phyloP scores from a whole-genome alignment of 2,329 filamentous ascomycete species.

The Trichoderma asperellum region DNA sequence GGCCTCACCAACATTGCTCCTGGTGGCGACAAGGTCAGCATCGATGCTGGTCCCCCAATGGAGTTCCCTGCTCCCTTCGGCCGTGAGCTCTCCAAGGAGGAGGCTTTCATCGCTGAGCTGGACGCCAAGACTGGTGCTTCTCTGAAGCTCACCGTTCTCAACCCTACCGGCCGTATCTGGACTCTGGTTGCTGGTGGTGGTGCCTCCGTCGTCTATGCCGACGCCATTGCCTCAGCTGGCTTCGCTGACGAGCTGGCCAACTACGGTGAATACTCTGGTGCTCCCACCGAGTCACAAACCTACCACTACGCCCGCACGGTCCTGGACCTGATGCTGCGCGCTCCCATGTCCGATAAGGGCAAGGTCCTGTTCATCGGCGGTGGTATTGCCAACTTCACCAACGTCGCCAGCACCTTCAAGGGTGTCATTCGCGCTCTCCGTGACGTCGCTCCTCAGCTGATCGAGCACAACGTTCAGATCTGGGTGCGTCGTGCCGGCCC shows the following conservation, averaged over 20 bases:
- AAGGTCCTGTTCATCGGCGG: constrained; percentile 99
- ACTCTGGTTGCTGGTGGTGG: constrained; percentile 98
- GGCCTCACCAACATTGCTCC: constrained; percentile 73
- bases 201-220: constrained; percentile 98
- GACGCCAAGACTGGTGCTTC: constrained; percentile 99
- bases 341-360: constrained; percentile 81
- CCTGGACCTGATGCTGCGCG: constrained; percentile 94
- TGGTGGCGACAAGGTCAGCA: constrained; percentile 75
- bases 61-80: constrained; percentile 99
- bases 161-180: constrained; percentile 91
- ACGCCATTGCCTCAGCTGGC: constrained; percentile 94
- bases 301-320: constrained; percentile 99
- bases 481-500: constrained; percentile 87
- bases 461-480: constrained; percentile 97
- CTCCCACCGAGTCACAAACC: constrained; percentile 97
- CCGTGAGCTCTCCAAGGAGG: constrained; percentile 97
- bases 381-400: constrained; percentile 99
- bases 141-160: constrained; percentile 96
- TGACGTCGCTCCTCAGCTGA: constrained; percentile 81
- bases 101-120: constrained; percentile 98
- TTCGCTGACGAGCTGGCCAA: constrained; percentile 97
- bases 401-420: constrained; percentile 99
- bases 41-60: constrained; percentile 96
- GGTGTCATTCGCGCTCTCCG: constrained; percentile 96
- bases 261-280: constrained; percentile 99